Percentiles rank a stretch among this genome's conserved stretches.
Evolutionary conservation across 805 yeast species (phyloP).

Genomic region (Myxozyma nipponensis): DNA sequence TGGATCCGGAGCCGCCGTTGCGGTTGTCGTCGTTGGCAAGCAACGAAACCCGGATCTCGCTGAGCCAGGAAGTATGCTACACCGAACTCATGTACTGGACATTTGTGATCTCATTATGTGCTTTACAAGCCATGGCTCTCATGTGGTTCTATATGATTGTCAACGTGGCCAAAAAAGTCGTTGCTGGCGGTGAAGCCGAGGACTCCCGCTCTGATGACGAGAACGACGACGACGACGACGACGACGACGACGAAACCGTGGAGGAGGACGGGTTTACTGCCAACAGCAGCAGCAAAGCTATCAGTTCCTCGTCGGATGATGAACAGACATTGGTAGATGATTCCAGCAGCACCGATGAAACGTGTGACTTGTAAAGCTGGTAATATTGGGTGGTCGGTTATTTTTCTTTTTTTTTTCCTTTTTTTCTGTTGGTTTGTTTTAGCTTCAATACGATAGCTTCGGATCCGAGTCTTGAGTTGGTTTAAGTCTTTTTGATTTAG

Average conservation of each 20-base stretch:
- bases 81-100: slow-evolving; percentile 36
- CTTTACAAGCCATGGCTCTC: slow-evolving; percentile 60
- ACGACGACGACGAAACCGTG: slow-evolving; percentile 3
- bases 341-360: not conserved
- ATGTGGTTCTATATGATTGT: slow-evolving; percentile 74
- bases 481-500: too few relatives aligned
- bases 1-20: not conserved
- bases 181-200: slow-evolving; percentile 73
- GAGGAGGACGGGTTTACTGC: not conserved
- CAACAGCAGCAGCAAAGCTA: not conserved
- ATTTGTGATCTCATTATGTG: slow-evolving; percentile 55
- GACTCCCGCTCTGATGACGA: slow-evolving; percentile 84
- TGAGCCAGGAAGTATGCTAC: slow-evolving; percentile 36
- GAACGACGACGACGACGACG: slow-evolving; percentile 40
- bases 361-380: not conserved
- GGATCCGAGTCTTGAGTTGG: too few relatives aligned
- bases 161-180: slow-evolving; percentile 64
- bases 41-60: slow-evolving; percentile 7
- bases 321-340: not conserved
- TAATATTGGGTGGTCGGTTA: too few relatives aligned
- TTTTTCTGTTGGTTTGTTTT: not conserved
- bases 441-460: too few relatives aligned
- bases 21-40: not conserved
- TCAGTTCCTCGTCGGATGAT: not conserved
- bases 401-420: not conserved